A percentile compares a stretch with the other conserved stretches of the same genome.
These are phyloP conservation scores for Hyparrhenia diplandra DNA, from an alignment of 176 grass and related monocot species.

Conservation along the genomic window DNA sequence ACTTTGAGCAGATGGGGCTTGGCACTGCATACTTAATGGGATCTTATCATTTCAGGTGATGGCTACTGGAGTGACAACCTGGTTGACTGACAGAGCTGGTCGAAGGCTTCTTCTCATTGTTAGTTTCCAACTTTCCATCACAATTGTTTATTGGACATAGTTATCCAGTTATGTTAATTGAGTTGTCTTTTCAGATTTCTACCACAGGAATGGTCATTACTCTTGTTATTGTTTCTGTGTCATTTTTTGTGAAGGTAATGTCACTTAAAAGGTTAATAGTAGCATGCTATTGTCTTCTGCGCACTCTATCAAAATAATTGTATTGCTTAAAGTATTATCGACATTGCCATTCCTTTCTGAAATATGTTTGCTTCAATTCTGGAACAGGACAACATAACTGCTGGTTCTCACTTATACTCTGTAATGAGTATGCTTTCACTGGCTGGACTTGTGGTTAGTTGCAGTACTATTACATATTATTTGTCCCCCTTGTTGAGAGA, in stretches of 20 bases:
- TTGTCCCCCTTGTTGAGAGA: not conserved
- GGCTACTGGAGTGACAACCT: constrained; percentile 88
- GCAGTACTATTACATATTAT: not conserved
- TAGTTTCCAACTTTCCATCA: constrained; percentile 40
- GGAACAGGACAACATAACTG: constrained; percentile 57
- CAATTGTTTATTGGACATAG: not conserved
- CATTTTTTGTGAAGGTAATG: constrained; percentile 90
- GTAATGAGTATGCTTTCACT: constrained; percentile 81
- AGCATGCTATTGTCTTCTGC: not conserved
- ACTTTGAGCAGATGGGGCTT: constrained; percentile 10
- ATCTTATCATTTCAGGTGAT: constrained; percentile 55
- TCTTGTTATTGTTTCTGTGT: constrained; percentile 72
- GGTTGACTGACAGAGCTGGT: constrained; percentile 94
- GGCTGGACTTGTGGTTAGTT: constrained; percentile 91
- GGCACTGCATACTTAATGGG: not conserved
- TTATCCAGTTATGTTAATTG: constrained; percentile 15
- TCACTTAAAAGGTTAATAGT: not conserved
- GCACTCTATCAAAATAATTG: not conserved
- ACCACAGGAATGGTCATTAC: constrained; percentile 63
- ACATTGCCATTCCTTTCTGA: constrained; percentile 11
- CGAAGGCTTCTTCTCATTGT: constrained; percentile 97
- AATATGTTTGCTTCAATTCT: constrained; percentile 13
- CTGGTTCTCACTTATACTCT: constrained; percentile 60
- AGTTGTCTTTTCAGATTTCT: constrained; percentile 59
- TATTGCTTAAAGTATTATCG: not conserved